Percentiles rank a stretch among this genome's conserved stretches.
phyloP scores from a whole-genome alignment of 768 basidiomycete genomes.

The Tricholomella constricta region DNA sequence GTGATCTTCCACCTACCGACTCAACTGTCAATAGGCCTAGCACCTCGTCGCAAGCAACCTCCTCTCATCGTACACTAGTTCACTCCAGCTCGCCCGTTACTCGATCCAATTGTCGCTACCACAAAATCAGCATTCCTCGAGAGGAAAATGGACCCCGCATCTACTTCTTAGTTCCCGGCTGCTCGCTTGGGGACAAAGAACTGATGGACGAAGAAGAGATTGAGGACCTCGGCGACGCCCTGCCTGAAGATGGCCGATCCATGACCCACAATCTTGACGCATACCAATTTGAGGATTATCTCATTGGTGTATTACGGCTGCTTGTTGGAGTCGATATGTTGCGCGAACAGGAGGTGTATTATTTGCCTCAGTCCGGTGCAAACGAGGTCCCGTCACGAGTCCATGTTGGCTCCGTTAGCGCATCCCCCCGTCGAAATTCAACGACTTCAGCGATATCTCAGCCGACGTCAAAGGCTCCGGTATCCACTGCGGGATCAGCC shows the following conservation, averaged over 20 bases:
- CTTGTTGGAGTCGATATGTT: constrained; percentile 67
- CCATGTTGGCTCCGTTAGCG: constrained; percentile 18
- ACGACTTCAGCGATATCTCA: constrained; percentile 22
- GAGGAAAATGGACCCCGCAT: constrained; percentile 54
- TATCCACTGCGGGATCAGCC: constrained; percentile 30
- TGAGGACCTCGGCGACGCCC: constrained; percentile 60
- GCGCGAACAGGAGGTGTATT: constrained; percentile 66
- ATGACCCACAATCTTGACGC: constrained; percentile 52
- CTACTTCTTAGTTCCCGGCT: constrained; percentile 70
- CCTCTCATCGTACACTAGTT: constrained; percentile 21
- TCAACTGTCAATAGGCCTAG: constrained; percentile 19
- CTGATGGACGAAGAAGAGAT: constrained; percentile 64
- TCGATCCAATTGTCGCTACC: constrained; percentile 71
- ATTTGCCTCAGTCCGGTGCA: constrained; percentile 55
- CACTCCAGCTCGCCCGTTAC: constrained; percentile 53
- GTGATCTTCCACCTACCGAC: constrained; percentile 15
- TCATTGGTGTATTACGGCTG: constrained; percentile 58
- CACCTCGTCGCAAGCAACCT: constrained; percentile 14
- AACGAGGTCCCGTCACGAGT: constrained; percentile 30
- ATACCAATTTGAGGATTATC: constrained; percentile 50
- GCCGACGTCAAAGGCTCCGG: constrained; percentile 25
- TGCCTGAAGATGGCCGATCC: constrained; percentile 46
- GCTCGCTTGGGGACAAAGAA: constrained; percentile 57
- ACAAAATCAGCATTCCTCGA: constrained; percentile 62
- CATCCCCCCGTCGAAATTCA: constrained; percentile 29